A percentile compares a stretch with the other conserved stretches of the same genome.
phyloP scores from a whole-genome alignment of 1,139 yeast genomes.

The Scheffersomyces parashehatae region DNA sequence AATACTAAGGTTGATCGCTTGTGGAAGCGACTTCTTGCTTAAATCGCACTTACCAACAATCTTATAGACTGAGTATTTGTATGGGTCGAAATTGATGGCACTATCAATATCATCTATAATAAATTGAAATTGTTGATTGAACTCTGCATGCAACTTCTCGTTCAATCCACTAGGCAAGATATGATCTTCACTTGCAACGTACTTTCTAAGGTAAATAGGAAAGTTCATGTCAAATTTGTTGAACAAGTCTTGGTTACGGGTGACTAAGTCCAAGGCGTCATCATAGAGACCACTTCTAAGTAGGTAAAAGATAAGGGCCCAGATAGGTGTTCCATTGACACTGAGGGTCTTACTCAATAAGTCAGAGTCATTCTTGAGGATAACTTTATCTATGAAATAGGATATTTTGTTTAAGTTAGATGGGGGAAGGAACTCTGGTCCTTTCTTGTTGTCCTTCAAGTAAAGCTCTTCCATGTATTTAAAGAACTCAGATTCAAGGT shows the following conservation, averaged over 20 bases:
- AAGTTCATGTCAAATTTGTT: slow-evolving; percentile 84
- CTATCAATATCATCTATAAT: slow-evolving; percentile 37
- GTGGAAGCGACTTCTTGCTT: slow-evolving; percentile 72
- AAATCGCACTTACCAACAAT: slow-evolving; percentile 90
- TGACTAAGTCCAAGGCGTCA: slow-evolving; percentile 63
- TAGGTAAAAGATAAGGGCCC: slow-evolving; percentile 88
- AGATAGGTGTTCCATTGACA: slow-evolving; percentile 82
- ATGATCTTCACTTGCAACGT: slow-evolving; percentile 51
- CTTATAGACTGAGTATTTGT: slow-evolving; percentile 86
- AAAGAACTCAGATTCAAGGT: slow-evolving; percentile 75
- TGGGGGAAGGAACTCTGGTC: slow-evolving; percentile 54
- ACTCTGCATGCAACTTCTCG: slow-evolving; percentile 75
- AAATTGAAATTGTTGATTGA: slow-evolving; percentile 79
- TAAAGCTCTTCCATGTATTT: slow-evolving; percentile 74
- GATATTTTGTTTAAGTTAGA: slow-evolving; percentile 70
- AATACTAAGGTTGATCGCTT: slow-evolving; percentile 68
- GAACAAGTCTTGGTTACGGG: slow-evolving; percentile 50
- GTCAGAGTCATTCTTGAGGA: slow-evolving; percentile 38
- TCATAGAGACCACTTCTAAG: slow-evolving; percentile 78
- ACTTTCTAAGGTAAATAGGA: slow-evolving; percentile 76
- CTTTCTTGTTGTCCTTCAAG: slow-evolving; percentile 56
- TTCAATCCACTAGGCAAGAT: slow-evolving; percentile 64
- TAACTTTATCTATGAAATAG: slow-evolving; percentile 60
- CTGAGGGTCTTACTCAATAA: slow-evolving; percentile 34
- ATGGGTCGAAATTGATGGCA: slow-evolving; percentile 66